phyloP scores from a whole-genome alignment of 805 yeast species.

The Middelhovenomyces tepae region DNA sequence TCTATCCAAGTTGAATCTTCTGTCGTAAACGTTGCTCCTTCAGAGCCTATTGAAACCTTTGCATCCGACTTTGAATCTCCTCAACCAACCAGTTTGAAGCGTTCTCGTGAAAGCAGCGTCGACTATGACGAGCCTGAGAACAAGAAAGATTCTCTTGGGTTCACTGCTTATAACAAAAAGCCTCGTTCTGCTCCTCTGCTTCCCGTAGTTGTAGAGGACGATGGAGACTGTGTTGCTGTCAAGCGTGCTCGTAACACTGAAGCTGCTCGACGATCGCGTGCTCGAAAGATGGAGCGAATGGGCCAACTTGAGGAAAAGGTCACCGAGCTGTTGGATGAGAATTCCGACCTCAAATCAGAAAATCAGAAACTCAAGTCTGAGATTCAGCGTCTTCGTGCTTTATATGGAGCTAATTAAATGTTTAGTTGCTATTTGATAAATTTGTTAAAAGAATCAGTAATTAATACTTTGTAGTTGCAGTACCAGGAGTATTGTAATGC shows the following conservation, averaged over 20 bases:
- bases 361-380: slow-evolving; percentile 43
- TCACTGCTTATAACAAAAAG: slow-evolving; percentile 69
- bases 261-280: slow-evolving; percentile 93
- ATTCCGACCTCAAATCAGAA: slow-evolving; percentile 54
- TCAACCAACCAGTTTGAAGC: slow-evolving; percentile 1
- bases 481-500: no score
- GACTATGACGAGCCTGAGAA: slow-evolving; percentile 5
- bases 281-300: slow-evolving; percentile 88
- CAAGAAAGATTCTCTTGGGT: slow-evolving; percentile 63
- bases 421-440: no score
- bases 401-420: background rate
- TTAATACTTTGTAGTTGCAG: no score
- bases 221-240: slow-evolving; percentile 56
- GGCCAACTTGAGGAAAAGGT: slow-evolving; percentile 67
- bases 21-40: background rate
- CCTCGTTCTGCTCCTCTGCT: slow-evolving; percentile 61
- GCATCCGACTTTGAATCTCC: background rate
- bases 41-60: slow-evolving; percentile 1
- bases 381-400: background rate
- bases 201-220: slow-evolving; percentile 51
- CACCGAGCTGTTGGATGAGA: slow-evolving; percentile 50
- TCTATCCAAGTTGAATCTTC: background rate
- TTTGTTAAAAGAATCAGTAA: no score
- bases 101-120: slow-evolving; percentile 3
- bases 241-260: slow-evolving; percentile 97